Evolutionary conservation across 169 alveolate genomes (phyloP).

Genomic region (Perkinsus chesapeaki): DNA sequence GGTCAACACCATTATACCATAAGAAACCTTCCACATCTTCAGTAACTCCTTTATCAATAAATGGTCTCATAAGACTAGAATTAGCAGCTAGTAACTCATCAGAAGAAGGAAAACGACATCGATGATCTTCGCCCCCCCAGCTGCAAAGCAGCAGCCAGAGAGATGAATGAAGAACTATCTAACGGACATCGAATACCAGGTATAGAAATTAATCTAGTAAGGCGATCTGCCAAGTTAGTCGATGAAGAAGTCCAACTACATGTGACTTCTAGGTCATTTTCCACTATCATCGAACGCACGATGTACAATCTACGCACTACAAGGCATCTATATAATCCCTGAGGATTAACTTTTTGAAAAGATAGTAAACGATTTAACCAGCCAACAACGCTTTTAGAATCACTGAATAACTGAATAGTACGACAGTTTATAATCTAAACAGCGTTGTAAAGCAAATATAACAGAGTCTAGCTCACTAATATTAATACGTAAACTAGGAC

Average conservation of each 20-base stretch:
- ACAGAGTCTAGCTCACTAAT: background rate
- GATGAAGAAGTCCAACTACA: background rate
- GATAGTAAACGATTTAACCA: background rate
- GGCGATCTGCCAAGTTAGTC: background rate
- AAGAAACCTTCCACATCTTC: background rate
- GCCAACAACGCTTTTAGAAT: background rate
- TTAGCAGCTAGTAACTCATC: background rate
- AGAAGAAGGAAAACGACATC: background rate
- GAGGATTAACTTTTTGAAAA: background rate
- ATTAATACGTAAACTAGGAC: background rate
- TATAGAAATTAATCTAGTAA: background rate
- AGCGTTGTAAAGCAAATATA: background rate
- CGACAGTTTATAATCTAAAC: background rate
- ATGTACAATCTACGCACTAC: background rate
- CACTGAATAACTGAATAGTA: background rate
- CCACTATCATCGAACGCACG: background rate
- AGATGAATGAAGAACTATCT: background rate
- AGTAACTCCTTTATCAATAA: background rate
- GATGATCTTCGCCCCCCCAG: too few species aligned
- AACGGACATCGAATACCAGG: background rate
- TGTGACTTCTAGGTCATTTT: background rate
- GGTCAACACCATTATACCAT: background rate
- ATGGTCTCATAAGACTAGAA: background rate
- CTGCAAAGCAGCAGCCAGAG: background rate
- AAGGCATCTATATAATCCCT: background rate